Evolutionary conservation across 257 asterid species (phyloP).

Genomic region (Fraxinus cuspidata): DNA sequence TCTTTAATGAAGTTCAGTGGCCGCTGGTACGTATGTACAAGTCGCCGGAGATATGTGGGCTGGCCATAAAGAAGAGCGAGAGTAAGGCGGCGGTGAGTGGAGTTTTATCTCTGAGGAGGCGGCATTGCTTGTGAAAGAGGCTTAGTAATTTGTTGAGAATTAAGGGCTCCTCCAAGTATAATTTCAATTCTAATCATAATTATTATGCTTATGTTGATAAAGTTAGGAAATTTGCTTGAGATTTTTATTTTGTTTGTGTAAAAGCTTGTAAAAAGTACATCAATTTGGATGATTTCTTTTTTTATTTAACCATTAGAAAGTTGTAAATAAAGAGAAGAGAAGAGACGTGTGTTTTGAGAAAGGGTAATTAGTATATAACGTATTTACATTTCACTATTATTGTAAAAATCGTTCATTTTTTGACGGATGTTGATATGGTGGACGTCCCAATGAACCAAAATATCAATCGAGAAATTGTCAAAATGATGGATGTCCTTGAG

Average conservation of each 20-base stretch:
- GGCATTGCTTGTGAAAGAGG: conserved; percentile 67
- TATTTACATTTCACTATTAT: too few relatives aligned
- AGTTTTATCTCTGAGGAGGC: conserved; percentile 49
- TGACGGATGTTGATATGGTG: too few relatives aligned
- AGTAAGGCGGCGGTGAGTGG: conserved; percentile 51
- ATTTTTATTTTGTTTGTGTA: not conserved
- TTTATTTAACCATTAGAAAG: too few relatives aligned
- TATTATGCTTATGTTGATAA: conserved; percentile 50
- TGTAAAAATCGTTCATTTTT: too few relatives aligned
- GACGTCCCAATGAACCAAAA: too few relatives aligned
- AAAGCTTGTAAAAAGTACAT: too few relatives aligned
- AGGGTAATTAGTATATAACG: too few relatives aligned
- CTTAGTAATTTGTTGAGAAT: conserved; percentile 52
- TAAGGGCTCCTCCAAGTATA: conserved; percentile 47
- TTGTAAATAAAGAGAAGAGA: too few relatives aligned
- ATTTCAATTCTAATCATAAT: conserved; percentile 61
- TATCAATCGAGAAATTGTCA: too few relatives aligned
- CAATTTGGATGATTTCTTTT: too few relatives aligned
- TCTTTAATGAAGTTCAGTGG: conserved; percentile 83
- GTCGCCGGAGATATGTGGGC: conserved; percentile 83
- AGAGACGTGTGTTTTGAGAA: too few relatives aligned
- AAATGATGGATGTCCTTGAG: too few relatives aligned
- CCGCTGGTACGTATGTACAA: conserved; percentile 74
- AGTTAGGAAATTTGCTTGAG: conserved; percentile 39
- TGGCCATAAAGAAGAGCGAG: conserved; percentile 58